A percentile compares a stretch with the other conserved stretches of the same genome.
Conservation (phyloP, 2,329 filamentous ascomycete genomes). For the Nigrograna mackinnonii region DNA sequence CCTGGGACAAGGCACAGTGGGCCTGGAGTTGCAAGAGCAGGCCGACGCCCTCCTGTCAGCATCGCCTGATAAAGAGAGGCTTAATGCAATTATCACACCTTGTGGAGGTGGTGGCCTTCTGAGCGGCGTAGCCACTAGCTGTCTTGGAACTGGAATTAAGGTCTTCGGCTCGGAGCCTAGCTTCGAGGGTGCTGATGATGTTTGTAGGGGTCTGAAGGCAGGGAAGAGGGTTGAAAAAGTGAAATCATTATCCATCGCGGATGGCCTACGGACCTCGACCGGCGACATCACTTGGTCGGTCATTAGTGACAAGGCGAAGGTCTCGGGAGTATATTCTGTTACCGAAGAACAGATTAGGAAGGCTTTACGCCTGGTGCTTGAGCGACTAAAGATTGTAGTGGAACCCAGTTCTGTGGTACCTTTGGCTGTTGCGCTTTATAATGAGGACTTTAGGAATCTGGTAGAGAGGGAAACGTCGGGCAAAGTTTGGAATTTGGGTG, state of each 20-base stretch:
- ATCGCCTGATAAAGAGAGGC: too few species aligned
- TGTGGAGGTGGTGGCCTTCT: slow-evolving; percentile 15
- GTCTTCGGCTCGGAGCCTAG: slow-evolving; percentile 12
- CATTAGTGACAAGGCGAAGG: slow-evolving; percentile 6
- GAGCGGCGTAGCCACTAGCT: slow-evolving; percentile 9
- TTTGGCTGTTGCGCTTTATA: slow-evolving; percentile 10
- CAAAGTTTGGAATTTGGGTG: too few species aligned
- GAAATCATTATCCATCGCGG: slow-evolving; percentile 10
- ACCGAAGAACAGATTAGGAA: slow-evolving; percentile 10
- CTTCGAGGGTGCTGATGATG: slow-evolving; percentile 6
- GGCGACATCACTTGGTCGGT: slow-evolving; percentile 13
- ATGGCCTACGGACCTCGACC: slow-evolving; percentile 11
- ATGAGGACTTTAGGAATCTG: slow-evolving; percentile 4
- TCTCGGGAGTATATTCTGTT: slow-evolving; percentile 6
- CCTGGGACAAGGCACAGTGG: slow-evolving; percentile 10
- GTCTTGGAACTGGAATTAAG: slow-evolving; percentile 2
- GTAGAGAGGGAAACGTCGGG: too few species aligned
- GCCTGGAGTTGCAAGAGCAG: slow-evolving; percentile 11
- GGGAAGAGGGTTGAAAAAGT: too few species aligned
- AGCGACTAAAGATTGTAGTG: slow-evolving; percentile 6
- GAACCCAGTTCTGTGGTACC: slow-evolving; percentile 14
- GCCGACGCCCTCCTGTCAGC: not conserved
- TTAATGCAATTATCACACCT: slow-evolving; percentile 12
- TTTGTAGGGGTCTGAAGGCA: not conserved
- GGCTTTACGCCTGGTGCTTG: slow-evolving; percentile 5